Percentiles rank a stretch among this genome's conserved stretches.
phyloP scores from a whole-genome alignment of 495 filamentous ascomycete species.

The Tuber microsphaerosporum region DNA sequence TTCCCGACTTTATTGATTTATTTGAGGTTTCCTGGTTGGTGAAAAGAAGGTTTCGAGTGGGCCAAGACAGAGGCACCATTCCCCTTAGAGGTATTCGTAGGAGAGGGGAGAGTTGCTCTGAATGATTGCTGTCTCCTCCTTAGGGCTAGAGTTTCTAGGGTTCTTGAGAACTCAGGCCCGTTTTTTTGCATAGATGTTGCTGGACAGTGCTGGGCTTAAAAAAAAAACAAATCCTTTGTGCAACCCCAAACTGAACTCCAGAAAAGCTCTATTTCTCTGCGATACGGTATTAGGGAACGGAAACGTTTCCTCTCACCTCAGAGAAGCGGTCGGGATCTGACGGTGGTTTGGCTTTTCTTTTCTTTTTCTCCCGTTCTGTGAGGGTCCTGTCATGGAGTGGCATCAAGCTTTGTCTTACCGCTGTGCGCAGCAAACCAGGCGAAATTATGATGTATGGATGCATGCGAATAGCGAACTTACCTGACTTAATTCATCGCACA shows the following conservation, averaged over 20 bases:
- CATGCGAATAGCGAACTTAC: background rate
- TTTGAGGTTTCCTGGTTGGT: background rate
- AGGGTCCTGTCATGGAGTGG: background rate
- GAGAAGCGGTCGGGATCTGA: background rate
- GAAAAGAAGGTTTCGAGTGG: background rate
- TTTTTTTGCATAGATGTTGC: background rate
- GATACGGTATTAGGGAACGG: background rate
- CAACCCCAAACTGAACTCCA: background rate
- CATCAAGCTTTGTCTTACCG: background rate
- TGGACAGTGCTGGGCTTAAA: background rate
- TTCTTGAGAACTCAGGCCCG: background rate
- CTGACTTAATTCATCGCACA: background rate
- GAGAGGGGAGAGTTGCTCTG: no score
- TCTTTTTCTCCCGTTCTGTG: background rate
- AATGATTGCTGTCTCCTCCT: background rate
- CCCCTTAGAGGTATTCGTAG: background rate
- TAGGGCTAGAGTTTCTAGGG: background rate
- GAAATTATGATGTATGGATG: background rate
- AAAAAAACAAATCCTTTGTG: background rate
- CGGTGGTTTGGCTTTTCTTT: background rate
- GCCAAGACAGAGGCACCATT: background rate
- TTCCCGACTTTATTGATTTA: background rate
- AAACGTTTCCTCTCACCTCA: background rate
- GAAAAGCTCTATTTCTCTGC: background rate
- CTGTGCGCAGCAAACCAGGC: background rate